Evolutionary conservation across 2,329 filamentous ascomycete species (phyloP).

Genomic region (Cryphonectria japonica): DNA sequence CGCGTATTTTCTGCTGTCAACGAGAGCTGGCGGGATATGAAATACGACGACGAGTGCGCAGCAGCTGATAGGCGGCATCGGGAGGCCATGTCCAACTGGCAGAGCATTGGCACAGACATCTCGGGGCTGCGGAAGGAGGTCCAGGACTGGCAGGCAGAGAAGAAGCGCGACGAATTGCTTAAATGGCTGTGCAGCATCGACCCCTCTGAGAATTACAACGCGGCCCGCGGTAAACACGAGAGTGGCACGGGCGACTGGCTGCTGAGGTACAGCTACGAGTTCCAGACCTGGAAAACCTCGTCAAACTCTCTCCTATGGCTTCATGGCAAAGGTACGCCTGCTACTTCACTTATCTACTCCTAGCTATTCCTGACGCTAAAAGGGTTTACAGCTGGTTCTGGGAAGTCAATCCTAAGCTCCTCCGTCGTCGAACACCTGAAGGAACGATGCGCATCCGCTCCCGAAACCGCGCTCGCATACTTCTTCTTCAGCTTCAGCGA

Average conservation of each 20-base stretch:
- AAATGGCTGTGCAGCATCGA: neutral
- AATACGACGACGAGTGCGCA: neutral
- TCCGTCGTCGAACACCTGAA: neutral
- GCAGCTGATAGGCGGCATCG: neutral
- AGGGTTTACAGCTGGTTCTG: neutral
- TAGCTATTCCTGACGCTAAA: neutral
- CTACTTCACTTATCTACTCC: neutral
- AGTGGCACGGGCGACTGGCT: neutral
- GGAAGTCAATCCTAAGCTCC: neutral
- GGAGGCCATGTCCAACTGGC: neutral
- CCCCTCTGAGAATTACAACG: neutral
- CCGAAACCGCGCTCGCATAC: conserved; percentile 29
- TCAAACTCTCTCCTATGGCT: neutral
- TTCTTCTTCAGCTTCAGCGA: conserved; percentile 35
- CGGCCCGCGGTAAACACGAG: neutral
- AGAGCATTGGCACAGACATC: neutral
- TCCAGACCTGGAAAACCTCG: neutral
- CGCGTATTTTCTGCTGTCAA: neutral
- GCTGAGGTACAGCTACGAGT: neutral
- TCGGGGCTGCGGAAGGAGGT: neutral
- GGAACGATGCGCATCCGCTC: neutral
- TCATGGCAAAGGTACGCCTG: neutral
- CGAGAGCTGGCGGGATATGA: neutral
- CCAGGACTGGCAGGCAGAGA: neutral
- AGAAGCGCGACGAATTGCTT: neutral